Conservation (phyloP, 2,329 filamentous ascomycete species). For the Cryphonectria nitschkei region DNA sequence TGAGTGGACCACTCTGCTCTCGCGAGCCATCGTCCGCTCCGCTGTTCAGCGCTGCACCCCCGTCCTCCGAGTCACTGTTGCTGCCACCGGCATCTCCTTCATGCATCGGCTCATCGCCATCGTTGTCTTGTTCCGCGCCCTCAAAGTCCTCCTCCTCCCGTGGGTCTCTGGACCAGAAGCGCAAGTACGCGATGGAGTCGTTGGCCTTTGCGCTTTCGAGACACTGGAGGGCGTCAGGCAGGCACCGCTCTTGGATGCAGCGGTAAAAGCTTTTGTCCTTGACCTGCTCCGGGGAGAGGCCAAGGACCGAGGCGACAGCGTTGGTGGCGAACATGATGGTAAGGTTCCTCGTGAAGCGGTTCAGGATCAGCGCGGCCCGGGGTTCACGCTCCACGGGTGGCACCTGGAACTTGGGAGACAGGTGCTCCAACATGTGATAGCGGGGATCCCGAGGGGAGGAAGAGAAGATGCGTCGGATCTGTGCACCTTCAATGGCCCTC, state of each 20-base stretch:
- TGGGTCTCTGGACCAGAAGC: conserved; percentile 83
- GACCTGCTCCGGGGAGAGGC: conserved; percentile 69
- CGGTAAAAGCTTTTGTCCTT: conserved; percentile 84
- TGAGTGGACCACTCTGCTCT: conserved; percentile 34
- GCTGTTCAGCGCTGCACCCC: conserved; percentile 49
- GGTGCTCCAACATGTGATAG: conserved; percentile 86
- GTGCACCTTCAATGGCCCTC: conserved; percentile 75
- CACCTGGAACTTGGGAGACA: conserved; percentile 78
- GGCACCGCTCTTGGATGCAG: conserved; percentile 78
- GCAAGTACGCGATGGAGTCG: conserved; percentile 86
- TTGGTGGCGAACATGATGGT: conserved; percentile 87
- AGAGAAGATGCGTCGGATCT: conserved; percentile 78
- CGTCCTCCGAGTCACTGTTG: conserved; percentile 47
- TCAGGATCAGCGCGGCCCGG: conserved; percentile 81
- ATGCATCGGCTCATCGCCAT: conserved; percentile 41
- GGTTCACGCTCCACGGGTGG: conserved; percentile 72
- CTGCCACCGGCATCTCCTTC: conserved; percentile 37
- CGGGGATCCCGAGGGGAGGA: conserved; percentile 81
- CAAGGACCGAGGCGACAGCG: conserved; percentile 75
- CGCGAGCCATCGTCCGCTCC: conserved; percentile 48
- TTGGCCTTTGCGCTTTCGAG: conserved; percentile 87
- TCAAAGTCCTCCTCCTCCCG: conserved; percentile 57
- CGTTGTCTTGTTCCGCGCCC: conserved; percentile 43
- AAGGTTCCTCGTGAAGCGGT: conserved; percentile 81
- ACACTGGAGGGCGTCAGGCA: conserved; percentile 76